Conservation (phyloP, 345 rosid species). For the Ceriops tagal region DNA sequence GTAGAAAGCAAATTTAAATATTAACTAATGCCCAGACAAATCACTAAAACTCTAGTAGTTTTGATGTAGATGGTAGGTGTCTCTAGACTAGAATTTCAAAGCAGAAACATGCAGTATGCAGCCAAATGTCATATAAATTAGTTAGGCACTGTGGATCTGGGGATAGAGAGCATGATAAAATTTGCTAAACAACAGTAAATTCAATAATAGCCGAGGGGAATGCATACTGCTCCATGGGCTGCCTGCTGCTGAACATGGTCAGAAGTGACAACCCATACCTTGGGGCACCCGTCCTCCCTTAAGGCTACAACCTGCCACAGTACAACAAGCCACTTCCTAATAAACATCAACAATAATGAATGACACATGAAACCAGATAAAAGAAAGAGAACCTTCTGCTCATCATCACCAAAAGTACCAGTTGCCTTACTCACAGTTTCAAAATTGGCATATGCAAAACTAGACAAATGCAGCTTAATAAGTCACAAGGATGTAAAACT, state of each 20-base stretch:
- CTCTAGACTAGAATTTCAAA: too few species aligned
- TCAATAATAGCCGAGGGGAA: constrained; percentile 3
- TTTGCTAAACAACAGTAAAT: not conserved
- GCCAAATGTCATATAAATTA: too few species aligned
- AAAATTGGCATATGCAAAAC: not conserved
- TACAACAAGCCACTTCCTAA: constrained; percentile 12
- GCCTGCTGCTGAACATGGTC: constrained; percentile 78
- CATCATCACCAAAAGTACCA: not conserved
- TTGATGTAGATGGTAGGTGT: too few species aligned
- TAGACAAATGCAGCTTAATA: not conserved
- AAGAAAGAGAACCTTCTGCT: not conserved
- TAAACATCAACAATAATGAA: constrained; percentile 14
- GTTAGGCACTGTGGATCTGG: too few species aligned
- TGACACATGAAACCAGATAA: constrained; percentile 1
- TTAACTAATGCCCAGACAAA: too few species aligned
- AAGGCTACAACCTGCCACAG: constrained; percentile 68
- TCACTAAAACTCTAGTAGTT: too few species aligned
- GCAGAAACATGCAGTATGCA: too few species aligned
- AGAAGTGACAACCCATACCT: constrained; percentile 94
- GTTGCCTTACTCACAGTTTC: not conserved
- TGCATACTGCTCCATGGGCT: constrained; percentile 85
- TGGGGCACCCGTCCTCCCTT: constrained; percentile 87
- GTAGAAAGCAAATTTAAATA: too few species aligned
- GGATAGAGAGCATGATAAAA: too few species aligned
- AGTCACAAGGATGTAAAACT: too few species aligned